Conservation (phyloP, 2,329 filamentous ascomycete genomes). For the Hypoxylon sp. region DNA sequence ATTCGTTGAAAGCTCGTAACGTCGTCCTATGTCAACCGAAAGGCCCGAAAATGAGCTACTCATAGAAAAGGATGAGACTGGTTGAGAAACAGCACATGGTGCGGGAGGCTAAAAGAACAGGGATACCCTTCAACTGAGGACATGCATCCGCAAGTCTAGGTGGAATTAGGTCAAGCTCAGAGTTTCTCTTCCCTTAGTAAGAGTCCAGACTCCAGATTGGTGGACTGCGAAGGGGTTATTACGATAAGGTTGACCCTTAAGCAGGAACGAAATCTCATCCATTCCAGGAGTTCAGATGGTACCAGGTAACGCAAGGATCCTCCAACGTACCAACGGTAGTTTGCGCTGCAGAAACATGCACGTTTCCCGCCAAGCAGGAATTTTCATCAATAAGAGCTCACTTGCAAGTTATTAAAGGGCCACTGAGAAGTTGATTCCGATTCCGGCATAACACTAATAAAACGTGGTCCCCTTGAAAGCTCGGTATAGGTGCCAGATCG, state of each 20-base stretch:
- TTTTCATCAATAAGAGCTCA: constrained; percentile 14
- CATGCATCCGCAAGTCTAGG: constrained; percentile 22
- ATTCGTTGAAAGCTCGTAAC: neutral
- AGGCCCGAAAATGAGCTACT: constrained; percentile 22
- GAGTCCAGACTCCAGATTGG: constrained; percentile 14
- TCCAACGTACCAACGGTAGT: constrained; percentile 28
- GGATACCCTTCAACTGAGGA: constrained; percentile 15
- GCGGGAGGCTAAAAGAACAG: constrained; percentile 27
- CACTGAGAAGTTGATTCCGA: constrained; percentile 28
- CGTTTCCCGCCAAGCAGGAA: constrained; percentile 35
- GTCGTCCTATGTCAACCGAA: constrained; percentile 14
- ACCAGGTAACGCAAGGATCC: constrained; percentile 23
- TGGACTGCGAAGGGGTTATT: constrained; percentile 20
- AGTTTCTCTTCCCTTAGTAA: constrained; percentile 10
- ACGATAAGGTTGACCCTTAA: constrained; percentile 38
- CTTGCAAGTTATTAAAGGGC: constrained; percentile 29
- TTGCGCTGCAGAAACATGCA: constrained; percentile 35
- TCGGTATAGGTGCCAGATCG: constrained; percentile 31
- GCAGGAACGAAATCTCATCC: constrained; percentile 40
- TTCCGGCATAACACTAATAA: constrained; percentile 37
- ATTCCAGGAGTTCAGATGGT: constrained; percentile 37
- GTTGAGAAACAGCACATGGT: constrained; percentile 37
- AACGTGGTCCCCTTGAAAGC: constrained; percentile 36
- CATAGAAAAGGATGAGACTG: constrained; percentile 32
- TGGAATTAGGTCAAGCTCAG: constrained; percentile 15